Evolutionary conservation across 1,284 basidiomycete genomes (phyloP), one percentile per base, ranked within the genome.

Genomic region (Neonothopanus nambi): DNA sequence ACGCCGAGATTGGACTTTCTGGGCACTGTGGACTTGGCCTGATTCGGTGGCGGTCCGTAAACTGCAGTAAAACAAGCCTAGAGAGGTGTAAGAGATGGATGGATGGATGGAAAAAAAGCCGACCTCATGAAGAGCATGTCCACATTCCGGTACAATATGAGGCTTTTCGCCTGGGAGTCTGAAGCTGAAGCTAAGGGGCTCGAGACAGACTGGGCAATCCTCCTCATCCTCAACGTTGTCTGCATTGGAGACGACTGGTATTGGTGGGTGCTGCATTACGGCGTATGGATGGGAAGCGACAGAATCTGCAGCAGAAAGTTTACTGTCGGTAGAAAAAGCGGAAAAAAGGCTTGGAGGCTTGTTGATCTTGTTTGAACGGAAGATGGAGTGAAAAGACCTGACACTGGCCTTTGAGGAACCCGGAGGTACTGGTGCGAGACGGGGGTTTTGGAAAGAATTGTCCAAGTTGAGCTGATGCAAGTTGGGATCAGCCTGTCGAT

Each of bases 61-160:
- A 98, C 95, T 12, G 93, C 91, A 8, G 86, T 91, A 67, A 97
- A 98, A 72, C 95, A 98, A 17, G 93, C 94, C 92, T 95, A 53
- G 7, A 5, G 42, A n/a, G 26, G 54, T 52, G 46, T 41, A 53
- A 51, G 57, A 59, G 52, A 54, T 56, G 43, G 51, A 33, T 33
- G 36, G 30, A 46, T 20, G 56, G 43, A 37, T 44, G 38, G 33
- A 53, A 45, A n/a, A 45, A 52, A 51, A 55, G 6, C 74, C 83
- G 66, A 92, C 93, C 75, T 97, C 90, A 72, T 97, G 96, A 21
- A 99, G 82, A 9, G 92, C 89, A 73, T 99, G 96, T n/a, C 96
- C 95, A 63, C 96, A 99, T 65, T 93, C 88, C 26, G 96, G 96
- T 23, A 97, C 89, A 54, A 99, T 90, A 66, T 98, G 95, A 1